Percentiles rank a stretch among this genome's conserved stretches.
Evolutionary conservation across 164 flowering plant genomes (phyloP).

Genomic region (Amborella trichopoda): DNA sequence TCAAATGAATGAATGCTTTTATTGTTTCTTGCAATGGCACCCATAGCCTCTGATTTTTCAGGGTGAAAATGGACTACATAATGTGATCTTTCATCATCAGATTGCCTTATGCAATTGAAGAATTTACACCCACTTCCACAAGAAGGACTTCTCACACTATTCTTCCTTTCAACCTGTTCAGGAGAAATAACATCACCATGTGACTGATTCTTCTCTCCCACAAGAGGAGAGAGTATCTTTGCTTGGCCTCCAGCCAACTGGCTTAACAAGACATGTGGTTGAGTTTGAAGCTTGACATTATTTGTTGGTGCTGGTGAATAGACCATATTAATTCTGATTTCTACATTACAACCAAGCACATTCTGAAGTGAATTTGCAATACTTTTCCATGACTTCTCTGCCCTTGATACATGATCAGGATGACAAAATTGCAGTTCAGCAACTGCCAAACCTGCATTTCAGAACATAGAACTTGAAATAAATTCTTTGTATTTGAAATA

Average conservation of each 20-base stretch:
- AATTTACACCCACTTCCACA: conserved; percentile 23
- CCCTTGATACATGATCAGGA: conserved; percentile 48
- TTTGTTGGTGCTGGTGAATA: conserved; percentile 19
- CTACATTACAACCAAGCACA: conserved; percentile 67
- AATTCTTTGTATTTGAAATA: too few species aligned
- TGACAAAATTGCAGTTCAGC: conserved; percentile 59
- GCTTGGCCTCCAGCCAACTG: conserved; percentile 42
- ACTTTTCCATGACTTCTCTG: conserved; percentile 76
- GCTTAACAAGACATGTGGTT: conserved; percentile 43
- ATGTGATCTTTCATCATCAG: background rate
- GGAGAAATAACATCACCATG: conserved; percentile 26
- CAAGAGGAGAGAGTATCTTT: conserved; percentile 19
- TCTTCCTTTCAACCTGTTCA: conserved; percentile 22
- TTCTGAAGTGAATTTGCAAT: conserved; percentile 68
- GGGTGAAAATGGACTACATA: conserved; percentile 13
- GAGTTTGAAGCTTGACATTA: conserved; percentile 24
- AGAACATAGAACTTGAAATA: too few species aligned
- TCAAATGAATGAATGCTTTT: conserved; percentile 23
- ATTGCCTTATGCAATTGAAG: conserved; percentile 9
- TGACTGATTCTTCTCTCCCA: conserved; percentile 24
- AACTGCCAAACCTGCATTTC: conserved; percentile 50
- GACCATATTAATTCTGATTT: conserved; percentile 63
- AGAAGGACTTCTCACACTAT: conserved; percentile 22
- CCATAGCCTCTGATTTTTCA: conserved; percentile 24
- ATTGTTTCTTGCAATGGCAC: conserved; percentile 47